Base-by-base conservation (phyloP, 805 yeast species). In the Priceomyces melissophilus region DNA sequence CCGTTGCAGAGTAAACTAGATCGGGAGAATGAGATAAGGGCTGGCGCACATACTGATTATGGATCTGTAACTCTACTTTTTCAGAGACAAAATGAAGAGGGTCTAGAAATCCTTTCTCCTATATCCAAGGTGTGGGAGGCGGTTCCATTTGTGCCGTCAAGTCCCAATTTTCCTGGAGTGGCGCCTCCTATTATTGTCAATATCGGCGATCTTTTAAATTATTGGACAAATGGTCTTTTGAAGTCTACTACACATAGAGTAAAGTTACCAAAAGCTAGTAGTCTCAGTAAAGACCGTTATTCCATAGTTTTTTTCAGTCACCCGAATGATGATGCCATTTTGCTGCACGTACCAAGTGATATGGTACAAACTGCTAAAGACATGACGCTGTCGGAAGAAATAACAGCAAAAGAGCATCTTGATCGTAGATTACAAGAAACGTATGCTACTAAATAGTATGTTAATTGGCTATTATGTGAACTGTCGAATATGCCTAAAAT, bases 21-120 rank as follows among this genome's bases (percentile, higher is more conserved):
- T 39, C 78, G 80, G 6, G 79, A 78, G 43, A 73, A 78, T 16
- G 75, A 69, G 15, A 73, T 82, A 37, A 69, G 87, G 39, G 93
- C 93, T 3, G 95, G 95, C 32, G 93, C 95, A 5, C 95, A 87
- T 50, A 86, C 95, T 0, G 95, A 87, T 55, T 86, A 86, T 53
- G 95, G 95, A 3, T 75, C 87, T 1, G 63, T 84, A 45, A 85
- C 95, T 0, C 60, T 86, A 26, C 63, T 87, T 39, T 83, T 87
- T 59, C 95, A 86, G 59, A 75, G 79, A 41, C 67, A 73, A 48
- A 77, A 74, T 34, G 86, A 85, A 55, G 88, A 83, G 52, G 95
- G 95, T 4, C 67, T 85, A 35, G 88, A 85, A 53, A 72, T 84
- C 25, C 67, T 68, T 46, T 77, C 82, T 0, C 82, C 82, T 6